These are phyloP conservation scores for Lentinula aciculospora DNA, from an alignment of 768 basidiomycete species.

Conservation along the genomic window DNA sequence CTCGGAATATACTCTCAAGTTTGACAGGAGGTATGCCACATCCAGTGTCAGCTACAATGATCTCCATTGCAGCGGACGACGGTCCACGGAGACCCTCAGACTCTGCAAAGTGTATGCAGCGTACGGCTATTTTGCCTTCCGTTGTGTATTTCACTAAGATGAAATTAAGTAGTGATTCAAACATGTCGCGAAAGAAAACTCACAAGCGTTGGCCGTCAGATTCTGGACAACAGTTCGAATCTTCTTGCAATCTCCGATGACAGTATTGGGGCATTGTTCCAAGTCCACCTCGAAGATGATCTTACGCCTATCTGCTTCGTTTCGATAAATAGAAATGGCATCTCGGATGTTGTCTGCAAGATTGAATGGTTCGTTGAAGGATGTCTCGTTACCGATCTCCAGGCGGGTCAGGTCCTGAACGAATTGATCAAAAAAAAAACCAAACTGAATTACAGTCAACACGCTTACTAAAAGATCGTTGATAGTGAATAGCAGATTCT, in stretches of 20 bases:
- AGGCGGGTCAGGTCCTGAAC: slow-evolving; percentile 66
- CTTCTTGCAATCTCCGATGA: slow-evolving; percentile 70
- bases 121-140: slow-evolving; percentile 53
- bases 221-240: slow-evolving; percentile 76
- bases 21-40: slow-evolving; percentile 62
- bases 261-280: slow-evolving; percentile 44
- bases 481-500: slow-evolving; percentile 76
- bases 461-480: slow-evolving; percentile 68
- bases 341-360: slow-evolving; percentile 55
- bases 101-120: slow-evolving; percentile 46
- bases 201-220: slow-evolving; percentile 69
- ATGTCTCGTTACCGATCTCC: slow-evolving; percentile 70
- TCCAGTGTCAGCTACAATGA: slow-evolving; percentile 67
- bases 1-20: slow-evolving; percentile 72
- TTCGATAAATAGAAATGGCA: slow-evolving; percentile 54
- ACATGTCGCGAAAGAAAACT: slow-evolving; percentile 14
- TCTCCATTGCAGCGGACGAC: slow-evolving; percentile 55
- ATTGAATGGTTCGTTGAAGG: slow-evolving; percentile 74
- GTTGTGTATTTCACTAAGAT: slow-evolving; percentile 67
- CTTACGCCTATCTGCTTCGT: slow-evolving; percentile 59
- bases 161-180: neutral
- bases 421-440: no score
- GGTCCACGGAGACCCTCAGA: slow-evolving; percentile 41
- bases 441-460: no score
- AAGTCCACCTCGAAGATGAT: slow-evolving; percentile 57